Conservation (phyloP, 805 yeast genomes). For the Ogataea methanolica region DNA sequence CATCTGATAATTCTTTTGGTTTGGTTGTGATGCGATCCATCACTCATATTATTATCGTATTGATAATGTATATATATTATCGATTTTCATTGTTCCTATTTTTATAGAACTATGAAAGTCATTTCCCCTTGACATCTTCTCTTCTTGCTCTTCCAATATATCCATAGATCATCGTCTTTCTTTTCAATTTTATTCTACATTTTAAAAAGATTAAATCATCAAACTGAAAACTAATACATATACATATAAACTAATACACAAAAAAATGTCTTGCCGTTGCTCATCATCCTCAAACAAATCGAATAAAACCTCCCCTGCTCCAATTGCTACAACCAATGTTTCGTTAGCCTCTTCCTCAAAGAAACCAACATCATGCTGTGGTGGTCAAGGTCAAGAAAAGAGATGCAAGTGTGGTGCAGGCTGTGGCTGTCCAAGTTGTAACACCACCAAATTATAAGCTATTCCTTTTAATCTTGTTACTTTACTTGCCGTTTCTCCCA, state of each 20-base stretch:
- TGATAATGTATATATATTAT: background rate
- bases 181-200: too few relatives aligned
- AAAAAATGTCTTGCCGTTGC: conserved; percentile 24
- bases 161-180: too few relatives aligned
- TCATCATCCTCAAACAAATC: conserved; percentile 5
- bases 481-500: background rate
- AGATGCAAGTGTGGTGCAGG: conserved; percentile 33
- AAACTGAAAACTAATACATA: too few relatives aligned
- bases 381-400: conserved; percentile 14
- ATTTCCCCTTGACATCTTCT: too few relatives aligned
- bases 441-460: conserved; percentile 30
- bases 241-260: background rate
- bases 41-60: too few relatives aligned
- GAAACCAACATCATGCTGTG: conserved; percentile 20
- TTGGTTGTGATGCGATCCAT: too few relatives aligned
- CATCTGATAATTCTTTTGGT: too few relatives aligned
- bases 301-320: background rate
- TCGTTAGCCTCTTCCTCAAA: background rate
- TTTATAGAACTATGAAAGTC: background rate
- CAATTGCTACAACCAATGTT: background rate
- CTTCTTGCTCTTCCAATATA: too few relatives aligned
- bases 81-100: background rate
- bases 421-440: conserved; percentile 32
- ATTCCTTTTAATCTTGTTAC: background rate
- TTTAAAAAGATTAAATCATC: too few relatives aligned